Base-by-base conservation (phyloP, 495 filamentous ascomycete genomes). In the Gamarada debralockiae region DNA sequence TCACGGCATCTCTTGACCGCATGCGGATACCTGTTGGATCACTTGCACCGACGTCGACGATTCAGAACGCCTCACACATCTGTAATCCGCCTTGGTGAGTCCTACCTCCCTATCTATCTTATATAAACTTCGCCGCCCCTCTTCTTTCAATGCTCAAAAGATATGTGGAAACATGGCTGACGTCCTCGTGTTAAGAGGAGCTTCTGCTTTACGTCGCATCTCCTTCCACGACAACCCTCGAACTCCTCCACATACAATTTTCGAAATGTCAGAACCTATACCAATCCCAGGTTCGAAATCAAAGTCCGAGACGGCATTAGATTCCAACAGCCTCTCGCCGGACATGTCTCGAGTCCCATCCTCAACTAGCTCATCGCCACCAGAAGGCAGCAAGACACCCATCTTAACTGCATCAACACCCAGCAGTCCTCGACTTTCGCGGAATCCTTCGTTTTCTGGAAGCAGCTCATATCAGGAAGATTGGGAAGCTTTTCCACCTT, bases 381-480 rank as follows among this genome's bases (percentile, higher is more conserved):
- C 64, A 10, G 74, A 77, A 18, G 52, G 70, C 37, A 51, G 54
- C 48, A 73, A 73, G 43, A 73, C 75, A 4, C 75, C 72, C 5
- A 70, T 67, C 3, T 46, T 75, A 24, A 65, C 54, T 9, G 64
- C 80, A 33, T 74, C 68, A 4, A 61, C 69, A 2, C 67, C 76
- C 9, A 69, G 74, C 40, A 77, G 75, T 55, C 77, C 76, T 8
- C 65, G 72, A 41, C 71, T 87, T 25, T 92, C 89, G 24, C 80
- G 88, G 37, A 81, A 81, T 56, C 71, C 76, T 9, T 95, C 89
- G 25, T 90, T 91, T 63, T 89, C 86, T 22, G 81, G 79, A 42
- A 86, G 83, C 64, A 87, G 83, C 68, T 83, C 84, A 8, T 89
- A 84, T 56, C 87, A 90, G 50, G 90, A 97, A 63, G 90, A 95